Evolutionary conservation across 331 rosid genomes (phyloP).

Genomic region (Arachis monticola): DNA sequence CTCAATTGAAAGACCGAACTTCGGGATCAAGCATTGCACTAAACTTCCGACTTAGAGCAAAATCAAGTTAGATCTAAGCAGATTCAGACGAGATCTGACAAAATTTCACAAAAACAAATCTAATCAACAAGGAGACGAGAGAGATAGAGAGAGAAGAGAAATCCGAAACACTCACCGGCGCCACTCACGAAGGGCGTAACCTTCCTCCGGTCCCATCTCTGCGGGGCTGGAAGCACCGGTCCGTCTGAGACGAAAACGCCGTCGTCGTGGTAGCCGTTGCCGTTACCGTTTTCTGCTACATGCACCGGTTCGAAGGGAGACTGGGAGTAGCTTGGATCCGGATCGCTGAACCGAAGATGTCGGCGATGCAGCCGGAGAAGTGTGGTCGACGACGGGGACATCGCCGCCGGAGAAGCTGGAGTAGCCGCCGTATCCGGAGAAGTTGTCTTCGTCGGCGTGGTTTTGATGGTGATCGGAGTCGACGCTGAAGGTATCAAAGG

Average conservation of each 20-base stretch:
- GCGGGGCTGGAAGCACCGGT: conserved; percentile 84
- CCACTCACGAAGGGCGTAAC: conserved; percentile 90
- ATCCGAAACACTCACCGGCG: conserved; percentile 69
- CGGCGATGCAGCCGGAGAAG: conserved; percentile 55
- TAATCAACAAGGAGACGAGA: not conserved
- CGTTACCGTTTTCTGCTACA: conserved; percentile 59
- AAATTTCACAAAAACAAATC: conserved; percentile 16
- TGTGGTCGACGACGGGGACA: conserved; percentile 59
- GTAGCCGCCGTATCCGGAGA: conserved; percentile 53
- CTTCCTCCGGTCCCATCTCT: conserved; percentile 89
- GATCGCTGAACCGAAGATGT: conserved; percentile 81
- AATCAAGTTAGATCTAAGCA: conserved; percentile 61
- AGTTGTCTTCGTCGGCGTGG: conserved; percentile 54
- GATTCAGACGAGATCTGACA: conserved; percentile 46
- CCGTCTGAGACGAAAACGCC: conserved; percentile 79
- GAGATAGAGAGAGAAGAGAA: not conserved
- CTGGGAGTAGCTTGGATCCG: conserved; percentile 62
- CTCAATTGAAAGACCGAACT: conserved; percentile 3
- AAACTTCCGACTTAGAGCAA: conserved; percentile 13
- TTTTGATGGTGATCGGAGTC: conserved; percentile 53
- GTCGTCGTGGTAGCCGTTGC: conserved; percentile 42
- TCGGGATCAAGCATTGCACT: conserved; percentile 28
- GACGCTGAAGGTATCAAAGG: conserved; percentile 81
- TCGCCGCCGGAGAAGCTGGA: conserved; percentile 64
- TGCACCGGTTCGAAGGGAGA: conserved; percentile 68